Percentiles rank a stretch among this genome's conserved stretches.
phyloP scores from a whole-genome alignment of 1,284 basidiomycete species.

The Trametes polyzona region DNA sequence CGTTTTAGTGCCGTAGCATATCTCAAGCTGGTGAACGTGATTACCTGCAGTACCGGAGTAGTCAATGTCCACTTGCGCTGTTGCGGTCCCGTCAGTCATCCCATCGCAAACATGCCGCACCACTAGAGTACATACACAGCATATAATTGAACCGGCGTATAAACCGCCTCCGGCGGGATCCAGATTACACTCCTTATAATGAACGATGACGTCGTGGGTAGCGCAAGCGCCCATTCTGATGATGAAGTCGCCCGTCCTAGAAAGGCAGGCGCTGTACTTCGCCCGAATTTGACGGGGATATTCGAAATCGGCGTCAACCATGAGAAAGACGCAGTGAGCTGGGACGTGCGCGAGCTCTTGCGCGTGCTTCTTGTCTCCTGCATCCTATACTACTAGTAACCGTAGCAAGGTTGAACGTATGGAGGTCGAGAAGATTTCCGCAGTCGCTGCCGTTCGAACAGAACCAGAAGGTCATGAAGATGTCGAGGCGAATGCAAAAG shows the following conservation, averaged over 20 bases:
- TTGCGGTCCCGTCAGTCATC: too few species aligned
- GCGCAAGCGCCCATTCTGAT: too few species aligned
- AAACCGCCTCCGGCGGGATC: neutral
- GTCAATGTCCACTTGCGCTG: too few species aligned
- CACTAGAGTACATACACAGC: too few species aligned
- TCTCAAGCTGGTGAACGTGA: too few species aligned
- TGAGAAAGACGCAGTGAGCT: slow-evolving; percentile 15
- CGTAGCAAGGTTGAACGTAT: too few species aligned
- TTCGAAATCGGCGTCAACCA: slow-evolving; percentile 27
- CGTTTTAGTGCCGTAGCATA: too few species aligned
- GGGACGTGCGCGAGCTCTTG: neutral
- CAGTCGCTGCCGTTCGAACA: neutral
- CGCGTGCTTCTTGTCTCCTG: neutral
- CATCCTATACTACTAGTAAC: too few species aligned
- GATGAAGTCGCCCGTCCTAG: neutral
- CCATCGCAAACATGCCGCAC: too few species aligned
- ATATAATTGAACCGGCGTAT: too few species aligned
- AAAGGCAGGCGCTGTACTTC: slow-evolving; percentile 4
- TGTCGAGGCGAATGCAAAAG: neutral
- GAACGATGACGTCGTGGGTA: neutral
- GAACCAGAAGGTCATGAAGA: neutral
- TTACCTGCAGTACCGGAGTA: too few species aligned
- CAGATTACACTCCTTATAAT: neutral
- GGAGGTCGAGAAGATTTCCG: neutral
- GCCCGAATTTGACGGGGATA: slow-evolving; percentile 24